A percentile compares a stretch with the other conserved stretches of the same genome.
phyloP scores from a whole-genome alignment of 108 stramenopile species.

The Cyclotella kingstonii region DNA sequence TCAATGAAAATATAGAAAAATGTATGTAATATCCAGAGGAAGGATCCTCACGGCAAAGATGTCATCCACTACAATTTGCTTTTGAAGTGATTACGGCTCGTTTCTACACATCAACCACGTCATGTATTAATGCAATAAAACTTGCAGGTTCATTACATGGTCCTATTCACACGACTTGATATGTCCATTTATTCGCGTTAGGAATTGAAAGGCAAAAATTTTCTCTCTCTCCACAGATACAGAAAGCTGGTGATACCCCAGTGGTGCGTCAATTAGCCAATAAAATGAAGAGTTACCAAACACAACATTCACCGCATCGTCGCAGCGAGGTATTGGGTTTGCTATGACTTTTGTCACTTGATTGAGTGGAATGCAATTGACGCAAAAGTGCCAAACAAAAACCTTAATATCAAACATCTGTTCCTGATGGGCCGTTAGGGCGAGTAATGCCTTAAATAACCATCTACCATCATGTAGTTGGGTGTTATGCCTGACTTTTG shows the following conservation, averaged over 20 bases:
- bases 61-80: no score
- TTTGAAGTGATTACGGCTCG: background rate
- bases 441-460: background rate
- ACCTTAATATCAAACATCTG: background rate
- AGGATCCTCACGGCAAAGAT: no score
- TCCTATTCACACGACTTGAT: background rate
- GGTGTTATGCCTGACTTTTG: background rate
- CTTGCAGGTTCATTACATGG: background rate
- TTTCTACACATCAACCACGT: background rate
- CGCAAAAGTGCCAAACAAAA: constrained; percentile 4
- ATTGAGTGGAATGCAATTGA: constrained; percentile 4
- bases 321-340: constrained; percentile 2
- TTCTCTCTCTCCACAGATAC: background rate
- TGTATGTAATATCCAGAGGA: background rate
- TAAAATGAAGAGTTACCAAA: background rate
- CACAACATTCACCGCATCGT: background rate
- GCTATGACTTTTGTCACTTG: background rate
- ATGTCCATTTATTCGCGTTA: background rate
- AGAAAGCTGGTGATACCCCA: background rate
- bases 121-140: background rate
- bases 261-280: background rate
- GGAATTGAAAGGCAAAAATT: background rate
- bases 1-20: background rate
- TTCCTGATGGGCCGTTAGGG: background rate
- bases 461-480: constrained; percentile 1